A percentile compares a stretch with the other conserved stretches of the same genome.
These are phyloP conservation scores for Penicillium sp. DNA, from an alignment of 2,329 filamentous ascomycete species.

Conservation along the genomic window DNA sequence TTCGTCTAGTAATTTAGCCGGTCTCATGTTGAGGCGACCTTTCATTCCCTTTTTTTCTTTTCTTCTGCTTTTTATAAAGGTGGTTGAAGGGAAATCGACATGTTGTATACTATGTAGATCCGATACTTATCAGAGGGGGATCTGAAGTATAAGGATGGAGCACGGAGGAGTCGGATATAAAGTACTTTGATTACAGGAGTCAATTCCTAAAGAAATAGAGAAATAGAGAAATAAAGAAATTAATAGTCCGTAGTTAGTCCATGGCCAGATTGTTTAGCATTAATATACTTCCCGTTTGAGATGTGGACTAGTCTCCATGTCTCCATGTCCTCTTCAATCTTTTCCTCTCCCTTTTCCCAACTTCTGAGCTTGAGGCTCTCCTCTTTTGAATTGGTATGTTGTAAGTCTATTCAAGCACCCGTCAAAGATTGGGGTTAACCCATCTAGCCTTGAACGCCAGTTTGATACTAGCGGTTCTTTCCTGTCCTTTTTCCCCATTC, in stretches of 20 bases:
- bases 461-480: conserved; percentile 23
- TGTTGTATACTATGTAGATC: neutral
- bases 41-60: neutral
- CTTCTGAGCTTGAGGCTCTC: conserved; percentile 26
- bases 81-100: neutral
- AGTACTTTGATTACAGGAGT: neutral
- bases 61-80: neutral
- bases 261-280: neutral
- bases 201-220: neutral
- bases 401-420: conserved; percentile 7
- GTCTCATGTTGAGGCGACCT: neutral
- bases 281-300: conserved; percentile 8
- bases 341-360: conserved; percentile 14
- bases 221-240: neutral
- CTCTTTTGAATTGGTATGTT: conserved; percentile 4
- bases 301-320: neutral
- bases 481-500: conserved; percentile 16
- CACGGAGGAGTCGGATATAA: neutral
- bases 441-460: conserved; percentile 15
- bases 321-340: neutral
- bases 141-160: neutral
- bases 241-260: neutral
- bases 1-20: conserved; percentile 1
- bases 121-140: neutral
- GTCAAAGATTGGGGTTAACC: conserved; percentile 13